Conservation (phyloP, 2,329 filamentous ascomycete genomes). For the Botrytis byssoidea region DNA sequence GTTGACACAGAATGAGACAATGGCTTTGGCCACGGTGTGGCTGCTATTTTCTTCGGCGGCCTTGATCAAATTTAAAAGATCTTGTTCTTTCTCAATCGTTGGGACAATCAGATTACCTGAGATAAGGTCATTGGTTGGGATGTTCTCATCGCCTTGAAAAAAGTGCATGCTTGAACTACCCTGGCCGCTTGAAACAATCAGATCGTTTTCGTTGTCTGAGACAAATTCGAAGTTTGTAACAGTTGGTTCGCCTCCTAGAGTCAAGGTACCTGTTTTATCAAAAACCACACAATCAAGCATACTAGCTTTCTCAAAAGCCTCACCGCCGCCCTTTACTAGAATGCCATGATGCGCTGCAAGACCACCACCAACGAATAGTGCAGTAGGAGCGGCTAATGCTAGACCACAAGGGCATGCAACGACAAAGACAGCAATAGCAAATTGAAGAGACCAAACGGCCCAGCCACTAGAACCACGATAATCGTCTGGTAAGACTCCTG, state of each 20-base stretch:
- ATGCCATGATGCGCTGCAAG: conserved; percentile 57
- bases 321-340: conserved; percentile 57
- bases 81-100: conserved; percentile 19
- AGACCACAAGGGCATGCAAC: conserved; percentile 62
- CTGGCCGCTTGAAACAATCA: background rate
- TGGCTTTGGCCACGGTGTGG: conserved; percentile 71
- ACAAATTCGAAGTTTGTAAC: conserved; percentile 48
- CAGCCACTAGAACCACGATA: conserved; percentile 59
- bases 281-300: conserved; percentile 56
- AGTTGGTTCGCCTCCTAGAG: conserved; percentile 63
- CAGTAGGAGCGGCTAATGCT: conserved; percentile 57
- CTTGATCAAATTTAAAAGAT: conserved; percentile 54
- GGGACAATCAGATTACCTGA: background rate
- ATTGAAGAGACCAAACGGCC: conserved; percentile 73
- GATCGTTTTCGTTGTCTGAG: conserved; percentile 25
- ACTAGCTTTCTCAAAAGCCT: conserved; percentile 59
- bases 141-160: too few species aligned
- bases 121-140: conserved; percentile 26
- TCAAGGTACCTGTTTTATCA: conserved; percentile 61
- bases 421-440: conserved; percentile 64
- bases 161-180: background rate
- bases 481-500: conserved; percentile 54
- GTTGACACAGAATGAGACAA: conserved; percentile 59
- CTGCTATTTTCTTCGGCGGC: conserved; percentile 68
- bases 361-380: conserved; percentile 57